Conservation (phyloP, 306 rosid species). For the Malus fusca region DNA sequence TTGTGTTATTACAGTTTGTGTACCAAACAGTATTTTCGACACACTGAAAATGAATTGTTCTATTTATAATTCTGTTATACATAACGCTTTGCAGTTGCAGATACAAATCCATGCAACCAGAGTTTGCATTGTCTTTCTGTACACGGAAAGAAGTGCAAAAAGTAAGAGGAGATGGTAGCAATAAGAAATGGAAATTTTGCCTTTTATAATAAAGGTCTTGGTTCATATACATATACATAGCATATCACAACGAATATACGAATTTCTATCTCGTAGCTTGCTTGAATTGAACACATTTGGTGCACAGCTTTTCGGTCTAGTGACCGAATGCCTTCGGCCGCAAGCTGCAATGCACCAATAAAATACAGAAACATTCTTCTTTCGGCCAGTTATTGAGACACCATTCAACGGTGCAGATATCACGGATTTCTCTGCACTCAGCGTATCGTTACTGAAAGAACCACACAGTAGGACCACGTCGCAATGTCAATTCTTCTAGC, state of each 20-base stretch:
- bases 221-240: background rate
- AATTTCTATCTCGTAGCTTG: background rate
- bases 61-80: too few species aligned
- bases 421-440: background rate
- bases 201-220: background rate
- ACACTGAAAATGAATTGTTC: too few species aligned
- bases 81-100: too few species aligned
- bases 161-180: background rate
- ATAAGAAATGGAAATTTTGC: background rate
- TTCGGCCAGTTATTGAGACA: background rate
- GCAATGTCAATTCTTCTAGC: background rate
- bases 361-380: background rate
- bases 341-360: slow-evolving; percentile 10
- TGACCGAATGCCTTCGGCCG: slow-evolving; percentile 5
- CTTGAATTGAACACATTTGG: background rate
- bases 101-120: too few species aligned
- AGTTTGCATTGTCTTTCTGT: too few species aligned
- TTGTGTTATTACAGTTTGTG: too few species aligned
- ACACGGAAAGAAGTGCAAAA: background rate
- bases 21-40: too few species aligned
- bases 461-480: background rate
- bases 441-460: slow-evolving; percentile 3
- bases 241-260: background rate
- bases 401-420: background rate
- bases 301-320: background rate